Percentiles rank a stretch among this genome's conserved stretches.
These are phyloP conservation scores for Xanthoparmelia taractica DNA, from an alignment of 495 filamentous ascomycete species.

Conservation along the genomic window DNA sequence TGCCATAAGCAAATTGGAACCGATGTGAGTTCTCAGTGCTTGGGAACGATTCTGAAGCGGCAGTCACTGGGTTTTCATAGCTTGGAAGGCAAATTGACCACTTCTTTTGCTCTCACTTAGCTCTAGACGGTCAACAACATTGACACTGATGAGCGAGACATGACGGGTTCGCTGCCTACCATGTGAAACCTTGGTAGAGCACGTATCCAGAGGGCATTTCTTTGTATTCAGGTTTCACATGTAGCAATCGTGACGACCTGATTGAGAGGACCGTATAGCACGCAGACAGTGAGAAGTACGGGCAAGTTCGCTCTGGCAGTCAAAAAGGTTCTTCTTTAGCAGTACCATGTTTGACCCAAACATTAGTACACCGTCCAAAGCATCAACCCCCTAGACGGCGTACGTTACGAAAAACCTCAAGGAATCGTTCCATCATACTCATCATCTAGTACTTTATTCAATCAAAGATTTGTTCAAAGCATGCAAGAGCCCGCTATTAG, in stretches of 20 bases:
- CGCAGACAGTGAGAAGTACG: not conserved
- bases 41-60: not conserved
- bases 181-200: not conserved
- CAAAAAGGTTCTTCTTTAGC: not conserved
- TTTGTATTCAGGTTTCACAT: not conserved
- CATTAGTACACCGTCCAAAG: not conserved
- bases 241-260: not conserved
- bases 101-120: not conserved
- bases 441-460: constrained; percentile 8
- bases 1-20: not conserved
- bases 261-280: not conserved
- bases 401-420: not conserved
- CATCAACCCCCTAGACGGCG: not conserved
- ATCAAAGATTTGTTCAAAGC: not conserved
- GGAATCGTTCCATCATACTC: constrained; percentile 2
- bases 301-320: not conserved
- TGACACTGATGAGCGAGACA: not conserved
- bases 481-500: constrained; percentile 1
- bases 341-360: not conserved
- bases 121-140: not conserved
- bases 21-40: not conserved
- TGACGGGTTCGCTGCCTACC: not conserved
- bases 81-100: not conserved
- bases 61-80: not conserved
- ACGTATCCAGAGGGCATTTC: not conserved